Percentiles rank a stretch among this genome's conserved stretches.
Conservation (phyloP, 345 rosid genomes). For the Aethionema arabicum region DNA sequence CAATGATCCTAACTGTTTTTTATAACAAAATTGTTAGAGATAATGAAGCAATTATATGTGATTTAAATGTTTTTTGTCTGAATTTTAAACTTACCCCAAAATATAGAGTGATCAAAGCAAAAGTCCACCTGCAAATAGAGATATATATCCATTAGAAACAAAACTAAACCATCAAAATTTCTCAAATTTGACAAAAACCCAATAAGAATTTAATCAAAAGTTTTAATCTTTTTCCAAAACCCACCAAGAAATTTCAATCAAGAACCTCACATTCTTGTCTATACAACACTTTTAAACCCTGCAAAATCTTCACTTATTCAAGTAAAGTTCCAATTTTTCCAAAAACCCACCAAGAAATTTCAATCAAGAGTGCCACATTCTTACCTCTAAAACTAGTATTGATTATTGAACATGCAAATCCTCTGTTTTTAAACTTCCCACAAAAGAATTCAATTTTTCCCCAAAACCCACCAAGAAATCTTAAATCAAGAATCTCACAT, state of each 20-base stretch:
- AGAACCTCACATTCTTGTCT: background rate
- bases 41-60: background rate
- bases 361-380: background rate
- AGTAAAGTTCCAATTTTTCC: background rate
- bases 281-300: background rate
- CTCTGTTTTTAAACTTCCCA: background rate
- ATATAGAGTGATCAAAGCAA: slow-evolving; percentile 63
- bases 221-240: background rate
- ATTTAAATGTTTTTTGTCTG: slow-evolving; percentile 8
- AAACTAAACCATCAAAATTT: too few relatives aligned
- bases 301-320: background rate
- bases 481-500: slow-evolving; percentile 12
- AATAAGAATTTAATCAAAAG: too few relatives aligned
- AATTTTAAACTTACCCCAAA: slow-evolving; percentile 63
- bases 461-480: slow-evolving; percentile 20
- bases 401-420: background rate
- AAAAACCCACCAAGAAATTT: background rate
- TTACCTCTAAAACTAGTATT: background rate
- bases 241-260: background rate
- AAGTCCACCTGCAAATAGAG: slow-evolving; percentile 80
- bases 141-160: slow-evolving; percentile 23
- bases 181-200: too few relatives aligned
- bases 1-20: slow-evolving; percentile 64
- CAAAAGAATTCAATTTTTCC: background rate
- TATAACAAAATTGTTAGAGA: slow-evolving; percentile 20